Evolutionary conservation across 2,329 filamentous ascomycete species (phyloP), one percentile per base, ranked within the genome.

Genomic region (Fusarium camptoceras): DNA sequence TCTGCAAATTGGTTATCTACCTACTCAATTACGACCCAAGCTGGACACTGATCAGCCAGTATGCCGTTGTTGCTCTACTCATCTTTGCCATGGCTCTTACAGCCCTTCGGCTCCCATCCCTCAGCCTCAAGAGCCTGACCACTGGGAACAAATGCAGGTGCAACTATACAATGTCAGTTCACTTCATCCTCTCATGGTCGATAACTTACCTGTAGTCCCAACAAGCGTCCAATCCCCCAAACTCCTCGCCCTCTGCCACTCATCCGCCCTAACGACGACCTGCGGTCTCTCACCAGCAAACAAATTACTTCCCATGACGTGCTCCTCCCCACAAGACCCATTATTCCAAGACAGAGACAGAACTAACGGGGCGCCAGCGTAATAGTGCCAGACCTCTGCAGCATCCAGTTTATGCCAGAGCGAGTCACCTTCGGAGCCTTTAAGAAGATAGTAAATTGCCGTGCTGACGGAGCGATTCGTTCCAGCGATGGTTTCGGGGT

Each of bases 341-440:
- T 86, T 79, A 53, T 86, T 75, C 22, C 61, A 73, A 3, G 83
- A 84, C 1, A 86, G 75, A 4, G 80, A 83, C 12, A 87, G 74
- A 14, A 74, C 79, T 50, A 87, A 72, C 2, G 85, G 85, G 9
- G 85, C 84, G 8, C 85, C 85, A 11, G 83, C 85, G 53, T 87
- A 87, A 76, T 84, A 81, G 70, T 87, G 85, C 85, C 85, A 87
- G 11, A 85, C 75, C 71, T 87, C 84, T 39, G 76, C 82, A 5
- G 82, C 81, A 58, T 86, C 83, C 11, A 77, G 67, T 55, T 83
- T 82, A 74, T 87, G 85, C 85, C 84, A 87, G 60, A 81, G 73
- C 6, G 85, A 87, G 20, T 79, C 68, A 1, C 82, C 81, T 2
- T 68, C 75, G 10, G 75, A 65, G 34, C 83, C 82, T 56, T 86